phyloP scores from a whole-genome alignment of 2,329 filamentous ascomycete species.

The Aspergillus amoenus region DNA sequence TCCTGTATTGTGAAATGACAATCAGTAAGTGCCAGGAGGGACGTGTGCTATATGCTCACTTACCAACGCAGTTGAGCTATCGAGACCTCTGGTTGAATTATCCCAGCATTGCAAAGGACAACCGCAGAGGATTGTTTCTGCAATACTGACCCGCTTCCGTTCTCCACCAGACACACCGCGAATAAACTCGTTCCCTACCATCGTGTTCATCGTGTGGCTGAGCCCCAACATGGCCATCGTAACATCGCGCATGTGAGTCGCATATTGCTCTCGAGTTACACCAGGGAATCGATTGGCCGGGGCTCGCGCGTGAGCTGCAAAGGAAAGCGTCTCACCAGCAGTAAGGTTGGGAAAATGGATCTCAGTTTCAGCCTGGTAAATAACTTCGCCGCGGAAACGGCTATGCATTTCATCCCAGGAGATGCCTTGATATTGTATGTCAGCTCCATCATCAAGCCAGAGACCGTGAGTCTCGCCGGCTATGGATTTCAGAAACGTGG shows the following conservation, averaged over 20 bases:
- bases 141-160: conserved; percentile 60
- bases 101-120: conserved; percentile 48
- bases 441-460: conserved; percentile 65
- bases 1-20: conserved; percentile 28
- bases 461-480: conserved; percentile 82
- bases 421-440: conserved; percentile 74
- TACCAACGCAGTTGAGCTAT: conserved; percentile 52
- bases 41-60: background rate
- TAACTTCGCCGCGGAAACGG: conserved; percentile 76
- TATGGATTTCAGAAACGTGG: conserved; percentile 81
- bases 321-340: conserved; percentile 74
- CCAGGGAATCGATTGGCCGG: conserved; percentile 40
- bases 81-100: conserved; percentile 49
- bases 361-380: conserved; percentile 82
- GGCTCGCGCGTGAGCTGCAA: conserved; percentile 65
- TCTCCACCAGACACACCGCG: conserved; percentile 62
- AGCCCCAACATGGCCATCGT: conserved; percentile 56
- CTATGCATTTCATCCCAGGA: conserved; percentile 72
- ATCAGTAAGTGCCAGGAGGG: background rate
- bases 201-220: conserved; percentile 52
- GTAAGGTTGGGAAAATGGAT: conserved; percentile 76
- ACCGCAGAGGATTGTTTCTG: conserved; percentile 51
- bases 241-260: conserved; percentile 49
- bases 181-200: conserved; percentile 54
- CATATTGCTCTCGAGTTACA: conserved; percentile 46